A percentile compares a stretch with the other conserved stretches of the same genome.
phyloP scores from a whole-genome alignment of 805 yeast genomes.

The Komagataella ulmi region DNA sequence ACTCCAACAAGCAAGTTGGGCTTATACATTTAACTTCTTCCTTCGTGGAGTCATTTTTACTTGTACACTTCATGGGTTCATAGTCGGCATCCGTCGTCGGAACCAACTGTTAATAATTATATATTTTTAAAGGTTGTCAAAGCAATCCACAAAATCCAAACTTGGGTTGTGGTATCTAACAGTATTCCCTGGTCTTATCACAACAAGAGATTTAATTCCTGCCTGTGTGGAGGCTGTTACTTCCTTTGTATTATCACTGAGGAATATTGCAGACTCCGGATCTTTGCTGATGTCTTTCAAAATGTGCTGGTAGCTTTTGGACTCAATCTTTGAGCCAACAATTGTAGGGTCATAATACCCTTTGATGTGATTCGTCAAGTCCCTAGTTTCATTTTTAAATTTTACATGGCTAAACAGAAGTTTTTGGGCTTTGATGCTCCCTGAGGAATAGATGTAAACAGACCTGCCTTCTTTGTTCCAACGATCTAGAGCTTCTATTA shows the following conservation, averaged over 20 bases:
- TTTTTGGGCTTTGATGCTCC: conserved; percentile 79
- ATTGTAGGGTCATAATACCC: conserved; percentile 83
- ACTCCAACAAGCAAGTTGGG: not conserved
- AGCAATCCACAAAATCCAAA: not conserved
- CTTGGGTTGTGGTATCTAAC: conserved; percentile 15
- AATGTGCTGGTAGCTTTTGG: conserved; percentile 46
- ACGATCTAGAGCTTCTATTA: conserved; percentile 37
- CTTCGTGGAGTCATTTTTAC: too few species aligned
- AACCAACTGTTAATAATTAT: not conserved
- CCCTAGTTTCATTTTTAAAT: conserved; percentile 18
- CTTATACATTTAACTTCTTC: too few species aligned
- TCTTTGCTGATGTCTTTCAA: conserved; percentile 20
- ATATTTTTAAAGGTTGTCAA: not conserved
- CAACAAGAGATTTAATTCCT: conserved; percentile 46
- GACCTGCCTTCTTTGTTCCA: conserved; percentile 21
- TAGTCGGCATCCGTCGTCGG: not conserved
- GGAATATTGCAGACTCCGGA: conserved; percentile 34
- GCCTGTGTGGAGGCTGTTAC: conserved; percentile 61
- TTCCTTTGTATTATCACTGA: conserved; percentile 73
- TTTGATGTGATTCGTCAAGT: conserved; percentile 36
- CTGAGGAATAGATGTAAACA: conserved; percentile 76
- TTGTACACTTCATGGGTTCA: too few species aligned
- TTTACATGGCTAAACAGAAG: conserved; percentile 57
- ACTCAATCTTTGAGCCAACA: conserved; percentile 58
- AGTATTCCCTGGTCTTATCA: conserved; percentile 66